Evolutionary conservation across 208 protist species (phyloP).

Genomic region (Jaenimonas drosophilae): DNA sequence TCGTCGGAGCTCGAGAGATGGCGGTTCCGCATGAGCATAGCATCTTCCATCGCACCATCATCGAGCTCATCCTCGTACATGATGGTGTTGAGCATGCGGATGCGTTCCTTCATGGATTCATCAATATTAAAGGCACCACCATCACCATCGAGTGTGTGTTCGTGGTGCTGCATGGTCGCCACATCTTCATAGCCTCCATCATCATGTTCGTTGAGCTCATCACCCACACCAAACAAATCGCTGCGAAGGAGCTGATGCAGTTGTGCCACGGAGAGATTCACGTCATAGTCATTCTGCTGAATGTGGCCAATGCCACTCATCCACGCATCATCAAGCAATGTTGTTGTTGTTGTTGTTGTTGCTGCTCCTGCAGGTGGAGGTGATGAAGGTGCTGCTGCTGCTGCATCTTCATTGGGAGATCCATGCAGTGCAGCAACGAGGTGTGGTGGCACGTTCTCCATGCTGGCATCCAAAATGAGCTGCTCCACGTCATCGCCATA

Average conservation of each 20-base stretch:
- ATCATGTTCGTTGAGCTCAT: too few species aligned
- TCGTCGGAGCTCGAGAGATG: conserved; percentile 3
- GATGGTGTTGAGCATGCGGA: conserved; percentile 72
- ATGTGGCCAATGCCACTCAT: too few species aligned
- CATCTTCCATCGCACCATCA: conserved; percentile 47
- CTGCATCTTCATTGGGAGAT: background rate
- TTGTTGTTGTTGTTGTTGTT: too few species aligned
- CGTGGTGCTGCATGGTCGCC: too few species aligned
- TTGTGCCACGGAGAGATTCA: background rate
- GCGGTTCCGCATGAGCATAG: background rate
- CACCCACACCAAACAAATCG: conserved; percentile 9
- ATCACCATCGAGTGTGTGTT: conserved; percentile 7
- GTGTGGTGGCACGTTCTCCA: conserved; percentile 79
- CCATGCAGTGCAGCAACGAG: conserved; percentile 21
- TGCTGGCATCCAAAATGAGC: conserved; percentile 78
- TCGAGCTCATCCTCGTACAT: conserved; percentile 89
- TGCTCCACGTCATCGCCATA: conserved; percentile 86
- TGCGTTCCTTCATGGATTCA: conserved; percentile 68
- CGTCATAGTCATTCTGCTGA: background rate
- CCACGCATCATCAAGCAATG: too few species aligned
- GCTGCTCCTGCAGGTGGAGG: too few species aligned
- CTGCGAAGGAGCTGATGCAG: conserved; percentile 10
- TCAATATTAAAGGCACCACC: conserved; percentile 11
- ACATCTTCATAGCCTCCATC: background rate
- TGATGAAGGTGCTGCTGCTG: too few species aligned